A percentile compares a stretch with the other conserved stretches of the same genome.
These are phyloP conservation scores for Cytospora piceae DNA, from an alignment of 2,329 filamentous ascomycete species.

Conservation along the genomic window DNA sequence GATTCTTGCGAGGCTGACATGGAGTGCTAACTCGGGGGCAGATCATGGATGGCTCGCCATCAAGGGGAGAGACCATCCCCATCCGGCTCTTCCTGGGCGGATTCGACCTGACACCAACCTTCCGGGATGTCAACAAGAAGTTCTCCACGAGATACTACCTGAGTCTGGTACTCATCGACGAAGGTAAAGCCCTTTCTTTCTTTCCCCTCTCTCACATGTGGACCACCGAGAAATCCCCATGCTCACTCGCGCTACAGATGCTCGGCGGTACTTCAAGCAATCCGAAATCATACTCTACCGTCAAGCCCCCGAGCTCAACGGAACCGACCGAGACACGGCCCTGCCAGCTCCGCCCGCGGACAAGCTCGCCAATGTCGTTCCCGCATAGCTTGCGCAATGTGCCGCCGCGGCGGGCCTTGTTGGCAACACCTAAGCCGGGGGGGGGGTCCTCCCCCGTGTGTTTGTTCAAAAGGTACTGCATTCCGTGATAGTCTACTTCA, in stretches of 20 bases:
- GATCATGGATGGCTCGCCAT: constrained; percentile 99
- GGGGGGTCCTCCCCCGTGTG: neutral
- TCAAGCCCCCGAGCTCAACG: constrained; percentile 67
- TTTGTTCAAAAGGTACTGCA: neutral
- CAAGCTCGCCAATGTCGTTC: constrained; percentile 34
- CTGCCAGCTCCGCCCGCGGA: constrained; percentile 51
- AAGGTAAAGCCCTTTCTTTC: constrained; percentile 60
- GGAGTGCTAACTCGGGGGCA: constrained; percentile 37
- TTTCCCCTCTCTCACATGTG: neutral
- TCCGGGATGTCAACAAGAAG: constrained; percentile 99
- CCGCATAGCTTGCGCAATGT: neutral
- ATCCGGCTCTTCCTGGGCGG: constrained; percentile 96
- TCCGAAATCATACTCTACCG: constrained; percentile 97
- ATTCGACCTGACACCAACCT: constrained; percentile 96
- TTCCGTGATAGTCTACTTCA: constrained; percentile 4
- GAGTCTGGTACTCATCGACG: constrained; percentile 92
- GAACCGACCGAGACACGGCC: constrained; percentile 42
- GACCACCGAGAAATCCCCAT: constrained; percentile 3
- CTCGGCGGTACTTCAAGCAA: constrained; percentile 97
- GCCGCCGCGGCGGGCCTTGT: neutral
- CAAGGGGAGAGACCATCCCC: constrained; percentile 90
- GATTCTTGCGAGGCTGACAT: neutral
- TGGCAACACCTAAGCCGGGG: neutral
- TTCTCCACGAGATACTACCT: constrained; percentile 98
- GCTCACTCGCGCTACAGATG: constrained; percentile 61